Evolutionary conservation across 805 yeast genomes (phyloP), one percentile per base, ranked within the genome.

Genomic region (Pichia manshurica): DNA sequence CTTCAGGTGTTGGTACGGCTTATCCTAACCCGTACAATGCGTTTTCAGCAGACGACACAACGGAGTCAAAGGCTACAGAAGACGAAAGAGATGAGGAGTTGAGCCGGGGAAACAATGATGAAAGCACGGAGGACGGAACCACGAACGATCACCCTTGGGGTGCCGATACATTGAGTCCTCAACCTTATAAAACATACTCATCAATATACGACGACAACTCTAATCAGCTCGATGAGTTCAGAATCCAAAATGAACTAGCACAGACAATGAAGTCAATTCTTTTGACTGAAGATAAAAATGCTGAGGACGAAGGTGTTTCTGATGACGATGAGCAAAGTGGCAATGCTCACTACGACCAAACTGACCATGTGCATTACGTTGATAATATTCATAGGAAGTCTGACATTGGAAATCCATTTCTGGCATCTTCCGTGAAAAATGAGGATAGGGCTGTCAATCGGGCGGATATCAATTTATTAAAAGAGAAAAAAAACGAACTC

Each of bases 401-500:
- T 1, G 47, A 44, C 25, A 16, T 39, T 5, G 50, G 50, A 9
- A 48, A 48, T 31, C 50, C 50, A 9, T 48, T 48, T 29, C 15
- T 48, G 17, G 45, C 39, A 1, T 32, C 42, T 1, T 16, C 44
- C 20, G 38, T 15, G 41, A 44, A 25, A 39, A 45, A 20, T 35
- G 52, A 19, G 42, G 46, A 35, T 31, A 28, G 16, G 42, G 21
- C 13, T 12, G 10, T 19, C 2, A 7, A 15, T 4, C 45, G 39
- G 8, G 52, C 52, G 21, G 54, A 53, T 45, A 36, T 56, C 1
- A 57, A 56, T 29, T 36, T 50, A 20, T 43, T 68, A 22, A 60
- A 57, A 25, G 59, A 70, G 47, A 56, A 74, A 39, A 68, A 63
- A 47, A 67, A 61, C 39, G 57, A 60, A 20, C 53, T 69, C 50